Base-by-base conservation (phyloP, 768 basidiomycete species). In the Pleurotus tuber-regium region DNA sequence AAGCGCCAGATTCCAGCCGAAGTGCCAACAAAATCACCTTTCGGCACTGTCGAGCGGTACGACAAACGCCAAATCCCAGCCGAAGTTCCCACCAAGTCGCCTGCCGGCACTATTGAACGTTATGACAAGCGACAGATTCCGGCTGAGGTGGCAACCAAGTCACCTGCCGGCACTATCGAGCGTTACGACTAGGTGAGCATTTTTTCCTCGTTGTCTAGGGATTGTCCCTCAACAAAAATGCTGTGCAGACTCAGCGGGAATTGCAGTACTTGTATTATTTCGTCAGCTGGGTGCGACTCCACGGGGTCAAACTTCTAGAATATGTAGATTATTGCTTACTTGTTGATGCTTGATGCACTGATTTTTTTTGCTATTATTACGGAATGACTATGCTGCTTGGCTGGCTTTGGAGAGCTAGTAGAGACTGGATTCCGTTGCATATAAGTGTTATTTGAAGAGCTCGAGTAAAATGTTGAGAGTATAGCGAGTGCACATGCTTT, bases 111-210 rank as follows among this genome's bases (percentile, higher is more conserved):
- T 6, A 62, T 69, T 53, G 61, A 53, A 29, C 60, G 52, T 14
- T 69, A 69, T 52, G 46, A 29, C 16, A 54, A 50, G 18, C 52
- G 59, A 31, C 59, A 61, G 4, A 65, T 57, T 24, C 55, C 52
- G 8, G 57, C 42, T 12, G 58, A 67, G 52, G 40, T 54, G 4
- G 53, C 68, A 4, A 56, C 59, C 19, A 61, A 60, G 29, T 61
- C 70, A 1, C 60, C 59, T 2, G 47, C 63, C 16, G 70, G 71
- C 19, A 52, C 55, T 7, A 60, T 70, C 54, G 57, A 60, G 18
- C 61, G 55, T 3, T 70, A 69, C 59, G 53, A 43, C 46, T n/a
- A n/a, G n/a, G n/a, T n/a, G n/a, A n/a, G n/a, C n/a, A n/a, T n/a
- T n/a, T n/a, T n/a, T n/a, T n/a, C n/a, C n/a, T n/a, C n/a, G n/a